phyloP scores from a whole-genome alignment of 1,284 basidiomycete genomes.

The Rhodotorula sp. region DNA sequence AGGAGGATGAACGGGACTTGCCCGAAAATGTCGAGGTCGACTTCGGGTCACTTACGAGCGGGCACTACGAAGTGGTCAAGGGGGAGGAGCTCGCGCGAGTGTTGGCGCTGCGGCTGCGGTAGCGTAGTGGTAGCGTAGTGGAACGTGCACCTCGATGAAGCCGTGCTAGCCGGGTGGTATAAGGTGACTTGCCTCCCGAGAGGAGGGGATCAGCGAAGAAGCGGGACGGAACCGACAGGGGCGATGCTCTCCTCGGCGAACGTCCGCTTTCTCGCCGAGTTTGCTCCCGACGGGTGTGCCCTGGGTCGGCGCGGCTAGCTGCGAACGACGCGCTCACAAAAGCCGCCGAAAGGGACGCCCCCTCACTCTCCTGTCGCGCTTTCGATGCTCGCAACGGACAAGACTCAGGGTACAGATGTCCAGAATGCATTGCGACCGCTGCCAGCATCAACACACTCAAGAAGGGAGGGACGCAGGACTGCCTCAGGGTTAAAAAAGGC shows the following conservation, averaged over 20 bases:
- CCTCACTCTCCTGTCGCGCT: background rate
- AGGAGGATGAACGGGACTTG: slow-evolving; percentile 2
- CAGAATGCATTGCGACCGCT: background rate
- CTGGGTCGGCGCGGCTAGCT: too few relatives aligned
- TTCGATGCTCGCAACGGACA: background rate
- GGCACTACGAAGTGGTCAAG: slow-evolving; percentile 27
- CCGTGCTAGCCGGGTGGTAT: too few relatives aligned
- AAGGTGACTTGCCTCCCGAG: too few relatives aligned
- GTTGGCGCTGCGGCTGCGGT: slow-evolving; percentile 4
- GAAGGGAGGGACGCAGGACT: background rate
- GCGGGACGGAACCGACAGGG: too few relatives aligned
- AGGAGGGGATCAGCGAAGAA: too few relatives aligned
- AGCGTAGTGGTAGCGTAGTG: background rate
- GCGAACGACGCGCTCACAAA: too few relatives aligned
- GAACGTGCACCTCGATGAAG: too few relatives aligned
- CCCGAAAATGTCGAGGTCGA: slow-evolving; percentile 28
- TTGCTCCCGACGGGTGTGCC: too few relatives aligned
- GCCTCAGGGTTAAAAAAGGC: slow-evolving; percentile 41
- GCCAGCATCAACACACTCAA: too few relatives aligned
- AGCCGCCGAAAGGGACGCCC: slow-evolving; percentile 21
- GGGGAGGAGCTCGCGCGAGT: slow-evolving; percentile 19
- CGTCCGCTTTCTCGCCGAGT: too few relatives aligned
- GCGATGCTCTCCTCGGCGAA: too few relatives aligned
- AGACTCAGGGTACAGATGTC: background rate
- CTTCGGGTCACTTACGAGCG: slow-evolving; percentile 30